Evolutionary conservation across 106 monocot species (phyloP).

Genomic region (Apostasia shenzhenica): DNA sequence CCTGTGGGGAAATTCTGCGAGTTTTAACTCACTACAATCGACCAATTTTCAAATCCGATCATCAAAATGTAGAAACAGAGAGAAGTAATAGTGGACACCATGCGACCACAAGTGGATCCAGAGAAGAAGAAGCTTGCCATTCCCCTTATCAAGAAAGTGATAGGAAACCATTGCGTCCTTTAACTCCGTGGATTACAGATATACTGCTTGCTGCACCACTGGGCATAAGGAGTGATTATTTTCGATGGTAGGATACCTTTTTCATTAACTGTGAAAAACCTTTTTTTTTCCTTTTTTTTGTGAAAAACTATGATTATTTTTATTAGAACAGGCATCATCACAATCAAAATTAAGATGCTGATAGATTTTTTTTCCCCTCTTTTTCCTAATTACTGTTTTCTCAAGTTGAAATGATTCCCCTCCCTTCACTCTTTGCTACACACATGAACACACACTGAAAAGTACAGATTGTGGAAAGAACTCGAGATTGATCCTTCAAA

Average conservation of each 20-base stretch:
- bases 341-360: too few relatives aligned
- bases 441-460: too few relatives aligned
- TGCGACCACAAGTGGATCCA: slow-evolving; percentile 61
- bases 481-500: too few relatives aligned
- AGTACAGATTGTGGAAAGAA: too few relatives aligned
- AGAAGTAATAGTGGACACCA: slow-evolving; percentile 36
- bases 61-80: slow-evolving; percentile 46
- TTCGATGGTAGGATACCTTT: slow-evolving; percentile 58
- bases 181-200: slow-evolving; percentile 98
- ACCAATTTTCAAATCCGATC: slow-evolving; percentile 76
- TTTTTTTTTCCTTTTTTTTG: neutral
- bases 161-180: slow-evolving; percentile 67
- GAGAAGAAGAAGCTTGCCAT: slow-evolving; percentile 22
- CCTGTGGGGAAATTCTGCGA: slow-evolving; percentile 96
- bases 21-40: slow-evolving; percentile 95
- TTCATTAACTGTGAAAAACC: neutral
- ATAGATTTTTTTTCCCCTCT: too few relatives aligned
- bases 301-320: neutral
- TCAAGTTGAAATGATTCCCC: too few relatives aligned
- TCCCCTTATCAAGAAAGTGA: slow-evolving; percentile 55
- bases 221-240: slow-evolving; percentile 97
- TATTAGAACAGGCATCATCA: neutral
- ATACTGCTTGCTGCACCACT: slow-evolving; percentile 90
- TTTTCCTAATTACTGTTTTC: too few relatives aligned
- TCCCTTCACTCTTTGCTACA: too few relatives aligned